Evolutionary conservation across 2,329 filamentous ascomycete species (phyloP).

Genomic region (Podosphaera xanthii): DNA sequence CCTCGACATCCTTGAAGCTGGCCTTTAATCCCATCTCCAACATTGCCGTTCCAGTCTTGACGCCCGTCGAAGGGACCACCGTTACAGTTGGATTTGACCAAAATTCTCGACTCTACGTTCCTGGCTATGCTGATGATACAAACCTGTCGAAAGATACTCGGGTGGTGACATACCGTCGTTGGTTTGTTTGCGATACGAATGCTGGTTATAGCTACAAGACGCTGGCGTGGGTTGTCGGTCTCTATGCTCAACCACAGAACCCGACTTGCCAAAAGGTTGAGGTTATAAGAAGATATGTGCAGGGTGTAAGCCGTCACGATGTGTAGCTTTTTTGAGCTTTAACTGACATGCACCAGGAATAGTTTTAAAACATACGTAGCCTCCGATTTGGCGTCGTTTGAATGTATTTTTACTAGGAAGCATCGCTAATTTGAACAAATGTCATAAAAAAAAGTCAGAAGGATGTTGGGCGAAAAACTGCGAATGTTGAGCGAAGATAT

Average conservation of each 20-base stretch:
- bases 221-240: conserved; percentile 21
- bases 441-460: too few species aligned
- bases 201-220: conserved; percentile 21
- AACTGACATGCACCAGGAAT: too few species aligned
- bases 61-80: conserved; percentile 8
- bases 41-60: conserved; percentile 21
- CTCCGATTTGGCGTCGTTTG: too few species aligned
- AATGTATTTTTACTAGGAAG: too few species aligned
- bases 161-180: conserved; percentile 15
- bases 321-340: too few species aligned
- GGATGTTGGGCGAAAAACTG: too few species aligned
- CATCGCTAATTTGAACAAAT: too few species aligned
- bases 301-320: too few species aligned
- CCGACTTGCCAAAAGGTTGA: conserved; percentile 15
- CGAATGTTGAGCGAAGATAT: too few species aligned
- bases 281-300: too few species aligned
- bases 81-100: conserved; percentile 20
- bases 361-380: too few species aligned
- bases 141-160: conserved; percentile 12
- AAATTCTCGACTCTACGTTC: conserved; percentile 18
- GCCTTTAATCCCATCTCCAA: conserved; percentile 19
- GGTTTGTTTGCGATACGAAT: conserved; percentile 23
- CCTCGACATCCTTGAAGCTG: conserved; percentile 18
- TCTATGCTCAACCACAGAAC: conserved; percentile 19
- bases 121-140: conserved; percentile 20